Percentiles rank a stretch among this genome's conserved stretches.
These are phyloP conservation scores for Aspergillus aculeatinus DNA, from an alignment of 2,329 filamentous ascomycete genomes.

Conservation along the genomic window DNA sequence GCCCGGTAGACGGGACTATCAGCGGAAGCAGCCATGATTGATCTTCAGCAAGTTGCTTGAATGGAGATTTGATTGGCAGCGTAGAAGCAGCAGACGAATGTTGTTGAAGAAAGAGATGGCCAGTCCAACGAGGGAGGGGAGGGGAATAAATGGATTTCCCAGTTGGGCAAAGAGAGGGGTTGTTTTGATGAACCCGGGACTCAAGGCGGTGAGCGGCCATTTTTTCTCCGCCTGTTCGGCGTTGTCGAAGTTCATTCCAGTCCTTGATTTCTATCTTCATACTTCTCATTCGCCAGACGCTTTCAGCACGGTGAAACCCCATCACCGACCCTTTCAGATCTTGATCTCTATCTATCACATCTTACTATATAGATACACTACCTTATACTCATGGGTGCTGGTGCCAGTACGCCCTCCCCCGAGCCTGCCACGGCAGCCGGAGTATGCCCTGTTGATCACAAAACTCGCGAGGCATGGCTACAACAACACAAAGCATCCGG, in stretches of 20 bases:
- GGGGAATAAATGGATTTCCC: conserved; percentile 14
- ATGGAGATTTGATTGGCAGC: neutral
- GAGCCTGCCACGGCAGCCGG: conserved; percentile 30
- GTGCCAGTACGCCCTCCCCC: conserved; percentile 35
- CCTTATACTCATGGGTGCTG: conserved; percentile 34
- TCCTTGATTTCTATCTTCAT: conserved; percentile 13
- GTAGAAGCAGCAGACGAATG: neutral
- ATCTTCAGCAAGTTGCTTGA: neutral
- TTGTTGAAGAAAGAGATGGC: conserved; percentile 1
- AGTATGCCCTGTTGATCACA: conserved; percentile 85
- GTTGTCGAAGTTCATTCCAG: neutral
- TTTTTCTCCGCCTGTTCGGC: conserved; percentile 8
- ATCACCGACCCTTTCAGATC: conserved; percentile 1
- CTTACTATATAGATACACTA: neutral
- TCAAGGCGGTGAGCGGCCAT: conserved; percentile 20
- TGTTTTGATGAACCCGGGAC: neutral
- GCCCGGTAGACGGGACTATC: conserved; percentile 71
- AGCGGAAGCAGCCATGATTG: conserved; percentile 35
- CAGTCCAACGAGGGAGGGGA: neutral
- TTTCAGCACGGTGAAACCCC: neutral
- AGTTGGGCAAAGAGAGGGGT: conserved; percentile 16
- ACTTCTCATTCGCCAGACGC: conserved; percentile 13
- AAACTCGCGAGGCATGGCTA: conserved; percentile 85
- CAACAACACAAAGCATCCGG: conserved; percentile 46
- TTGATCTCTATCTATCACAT: neutral